Percentiles rank a stretch among this genome's conserved stretches.
These are phyloP conservation scores for Colletotrichum eremochloae DNA, from an alignment of 2,329 filamentous ascomycete genomes.

Conservation along the genomic window DNA sequence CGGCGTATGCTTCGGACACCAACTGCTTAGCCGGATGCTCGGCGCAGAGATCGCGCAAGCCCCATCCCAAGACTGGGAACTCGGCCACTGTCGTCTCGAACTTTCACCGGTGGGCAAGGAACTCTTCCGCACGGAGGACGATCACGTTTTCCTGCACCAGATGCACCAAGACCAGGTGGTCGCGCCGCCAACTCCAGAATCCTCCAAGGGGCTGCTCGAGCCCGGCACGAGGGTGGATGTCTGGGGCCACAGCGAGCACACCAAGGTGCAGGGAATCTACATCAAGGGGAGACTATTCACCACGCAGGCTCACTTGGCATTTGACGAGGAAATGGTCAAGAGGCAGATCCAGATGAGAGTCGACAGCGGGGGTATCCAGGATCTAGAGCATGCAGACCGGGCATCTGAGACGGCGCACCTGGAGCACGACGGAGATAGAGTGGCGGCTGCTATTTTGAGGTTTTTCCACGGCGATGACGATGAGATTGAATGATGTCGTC, in stretches of 20 bases:
- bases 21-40: constrained; percentile 80
- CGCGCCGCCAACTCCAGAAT: constrained; percentile 68
- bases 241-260: constrained; percentile 75
- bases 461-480: constrained; percentile 65
- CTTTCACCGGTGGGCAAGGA: constrained; percentile 76
- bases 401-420: constrained; percentile 72
- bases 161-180: constrained; percentile 85
- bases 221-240: constrained; percentile 60
- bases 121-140: constrained; percentile 71
- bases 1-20: constrained; percentile 86
- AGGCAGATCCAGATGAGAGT: constrained; percentile 73
- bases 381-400: constrained; percentile 71
- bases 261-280: constrained; percentile 82
- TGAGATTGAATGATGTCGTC: constrained; percentile 47
- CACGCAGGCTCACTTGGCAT: constrained; percentile 85
- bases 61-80: constrained; percentile 77
- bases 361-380: constrained; percentile 71
- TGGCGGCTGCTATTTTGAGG: constrained; percentile 76
- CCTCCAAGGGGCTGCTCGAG: constrained; percentile 53
- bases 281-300: constrained; percentile 73
- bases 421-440: constrained; percentile 77
- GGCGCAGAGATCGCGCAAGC: constrained; percentile 76
- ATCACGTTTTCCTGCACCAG: constrained; percentile 73
- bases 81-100: constrained; percentile 74
- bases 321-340: constrained; percentile 76